phyloP scores from a whole-genome alignment of 805 yeast genomes.

The Barnettozyma salicaria region DNA sequence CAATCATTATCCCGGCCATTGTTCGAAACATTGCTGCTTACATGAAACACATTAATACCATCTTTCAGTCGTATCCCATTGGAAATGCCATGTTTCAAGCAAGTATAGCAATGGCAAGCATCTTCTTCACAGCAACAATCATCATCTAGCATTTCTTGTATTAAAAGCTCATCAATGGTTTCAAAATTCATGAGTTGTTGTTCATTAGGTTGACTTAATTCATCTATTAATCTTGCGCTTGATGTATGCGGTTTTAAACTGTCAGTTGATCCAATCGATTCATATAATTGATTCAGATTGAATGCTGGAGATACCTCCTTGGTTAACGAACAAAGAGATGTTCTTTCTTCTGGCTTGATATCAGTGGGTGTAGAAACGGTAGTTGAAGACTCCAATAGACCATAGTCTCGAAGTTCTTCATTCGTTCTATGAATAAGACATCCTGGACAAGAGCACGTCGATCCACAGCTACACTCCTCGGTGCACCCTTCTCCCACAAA shows the following conservation, averaged over 20 bases:
- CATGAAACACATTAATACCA: slow-evolving; percentile 12
- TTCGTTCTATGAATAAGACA: slow-evolving; percentile 26
- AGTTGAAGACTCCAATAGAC: slow-evolving; percentile 19
- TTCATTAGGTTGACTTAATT: slow-evolving; percentile 1
- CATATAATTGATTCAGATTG: too few relatives aligned
- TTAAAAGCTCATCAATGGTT: slow-evolving; percentile 19
- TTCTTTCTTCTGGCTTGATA: slow-evolving; percentile 1
- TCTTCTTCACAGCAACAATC: slow-evolving; percentile 17
- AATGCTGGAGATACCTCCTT: too few relatives aligned
- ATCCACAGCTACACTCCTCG: slow-evolving; percentile 24
- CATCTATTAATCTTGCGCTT: too few relatives aligned
- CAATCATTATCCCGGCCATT: too few relatives aligned
- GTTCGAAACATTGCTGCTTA: too few relatives aligned
- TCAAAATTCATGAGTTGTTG: slow-evolving; percentile 14
- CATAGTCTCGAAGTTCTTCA: slow-evolving; percentile 22
- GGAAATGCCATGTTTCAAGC: slow-evolving; percentile 21
- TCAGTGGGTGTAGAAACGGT: slow-evolving; percentile 16
- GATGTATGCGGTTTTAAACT: too few relatives aligned
- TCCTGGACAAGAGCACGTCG: slow-evolving; percentile 23
- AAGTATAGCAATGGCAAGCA: slow-evolving; percentile 18
- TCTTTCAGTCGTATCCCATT: slow-evolving; percentile 21
- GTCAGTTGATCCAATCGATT: too few relatives aligned
- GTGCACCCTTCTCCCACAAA: slow-evolving; percentile 22
- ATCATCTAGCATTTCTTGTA: slow-evolving; percentile 15
- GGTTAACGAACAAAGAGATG: too few relatives aligned